phyloP scores from a whole-genome alignment of 148 eudicot species.

The Dianthus caryophyllus region DNA sequence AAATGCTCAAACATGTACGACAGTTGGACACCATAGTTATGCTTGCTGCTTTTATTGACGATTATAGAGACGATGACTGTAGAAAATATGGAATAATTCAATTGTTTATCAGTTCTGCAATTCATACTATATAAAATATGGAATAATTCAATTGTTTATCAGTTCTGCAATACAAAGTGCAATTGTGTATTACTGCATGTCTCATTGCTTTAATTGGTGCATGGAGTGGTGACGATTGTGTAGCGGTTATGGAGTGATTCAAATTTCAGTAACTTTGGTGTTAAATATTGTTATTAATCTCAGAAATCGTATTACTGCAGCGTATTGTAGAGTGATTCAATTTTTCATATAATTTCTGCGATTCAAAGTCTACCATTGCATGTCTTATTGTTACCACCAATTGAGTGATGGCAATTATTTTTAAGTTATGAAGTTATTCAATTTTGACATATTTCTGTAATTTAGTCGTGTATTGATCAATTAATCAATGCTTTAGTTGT shows the following conservation, averaged over 20 bases:
- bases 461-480: background rate
- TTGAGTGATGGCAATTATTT: too few relatives aligned
- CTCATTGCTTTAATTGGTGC: background rate
- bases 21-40: too few relatives aligned
- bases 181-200: background rate
- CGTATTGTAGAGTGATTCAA: background rate
- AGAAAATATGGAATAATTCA: background rate
- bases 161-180: background rate
- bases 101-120: background rate
- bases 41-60: background rate
- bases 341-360: too few relatives aligned
- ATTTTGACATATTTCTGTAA: background rate
- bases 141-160: background rate
- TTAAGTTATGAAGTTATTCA: background rate
- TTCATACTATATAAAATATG: background rate
- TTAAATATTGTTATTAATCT: too few relatives aligned
- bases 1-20: too few relatives aligned
- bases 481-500: background rate
- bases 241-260: background rate
- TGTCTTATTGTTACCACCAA: too few relatives aligned
- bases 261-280: too few relatives aligned
- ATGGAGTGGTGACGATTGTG: background rate
- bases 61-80: background rate
- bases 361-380: too few relatives aligned
- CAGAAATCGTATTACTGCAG: too few relatives aligned